Base-by-base conservation (phyloP, 2,329 filamentous ascomycete genomes). In the Ampelomyces quisqualis region DNA sequence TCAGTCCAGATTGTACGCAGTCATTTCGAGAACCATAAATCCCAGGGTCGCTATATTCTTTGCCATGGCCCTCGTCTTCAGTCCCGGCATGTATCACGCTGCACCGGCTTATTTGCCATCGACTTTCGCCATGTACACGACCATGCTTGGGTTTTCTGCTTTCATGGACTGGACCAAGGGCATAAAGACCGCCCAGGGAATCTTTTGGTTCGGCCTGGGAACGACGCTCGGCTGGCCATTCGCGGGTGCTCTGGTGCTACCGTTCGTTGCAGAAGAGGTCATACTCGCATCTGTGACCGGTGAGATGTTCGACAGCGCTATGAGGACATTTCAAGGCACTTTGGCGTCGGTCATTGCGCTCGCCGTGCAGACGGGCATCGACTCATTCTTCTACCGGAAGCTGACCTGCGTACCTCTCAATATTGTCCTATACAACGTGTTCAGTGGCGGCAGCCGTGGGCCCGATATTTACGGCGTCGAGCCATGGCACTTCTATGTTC, bases 391-490 rank as follows among this genome's bases (percentile, higher is more conserved):
- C 68, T 97, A 95, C 71, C 84, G 81, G 51, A 88, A 88, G 60
- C 53, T 86, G 5, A 83, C 82, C 3, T 69, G 90, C 26, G 88
- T 95, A 5, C 83, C 90, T 0, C 86, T 89, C 77, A 96, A 96
- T 62, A 97, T 98, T 60, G 84, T 98, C 59, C 81, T 85, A 51
- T 98, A 98, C 77, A 98, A 98, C 65, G 81, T 98, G 29, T 91
- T 98, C 64, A 86, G 87, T 6, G 82, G 82, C 5, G 79, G 81
- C 0, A 87, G 84, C 21, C 78, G 76, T 62, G 93, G 91, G 0
- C 93, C 93, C 0, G 81, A 95, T 40, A 86, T 98, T 23, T 98
- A 96, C 60, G 93, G 93, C 30, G 94, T 88, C 1, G 93, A 98
- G 69, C 88, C 91, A 1, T 97, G 91, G 93, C 85, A 90, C 38